Conservation (phyloP, 2,329 filamentous ascomycete species). For the Anisogramma anomala region DNA sequence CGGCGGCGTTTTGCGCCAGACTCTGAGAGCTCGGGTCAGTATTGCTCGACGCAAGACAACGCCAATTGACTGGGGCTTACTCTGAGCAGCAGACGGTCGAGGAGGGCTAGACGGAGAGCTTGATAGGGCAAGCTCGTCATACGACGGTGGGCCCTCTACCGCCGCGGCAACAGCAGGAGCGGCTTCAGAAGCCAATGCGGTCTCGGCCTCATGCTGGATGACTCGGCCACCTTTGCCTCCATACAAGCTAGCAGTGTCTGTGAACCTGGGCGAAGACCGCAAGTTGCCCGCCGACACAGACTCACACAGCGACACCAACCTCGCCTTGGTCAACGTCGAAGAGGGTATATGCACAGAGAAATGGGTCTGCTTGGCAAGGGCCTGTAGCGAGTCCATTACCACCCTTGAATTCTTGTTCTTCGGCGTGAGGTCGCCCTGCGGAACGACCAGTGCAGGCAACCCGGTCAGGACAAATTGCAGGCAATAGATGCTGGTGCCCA, state of each 20-base stretch:
- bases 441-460: conserved; percentile 1
- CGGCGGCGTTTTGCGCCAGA: conserved; percentile 6
- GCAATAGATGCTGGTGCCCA: conserved; percentile 2
- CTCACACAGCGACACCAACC: not conserved
- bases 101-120: not conserved
- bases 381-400: conserved; percentile 1
- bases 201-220: not conserved
- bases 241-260: conserved; percentile 8
- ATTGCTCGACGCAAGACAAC: not conserved
- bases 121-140: not conserved
- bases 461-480: not conserved
- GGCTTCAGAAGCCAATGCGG: not conserved
- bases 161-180: not conserved
- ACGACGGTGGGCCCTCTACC: conserved; percentile 3
- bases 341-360: not conserved
- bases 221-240: conserved; percentile 9
- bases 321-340: not conserved
- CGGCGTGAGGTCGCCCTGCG: conserved; percentile 2
- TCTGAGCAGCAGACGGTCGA: not conserved
- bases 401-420: conserved; percentile 3
- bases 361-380: not conserved
- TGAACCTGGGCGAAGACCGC: not conserved
- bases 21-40: not conserved
- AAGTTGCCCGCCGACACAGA: conserved; percentile 1
- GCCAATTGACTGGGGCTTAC: not conserved